Evolutionary conservation across 164 flowering plant genomes (phyloP), one percentile per base, ranked within the genome.

Genomic region (Sedum album): DNA sequence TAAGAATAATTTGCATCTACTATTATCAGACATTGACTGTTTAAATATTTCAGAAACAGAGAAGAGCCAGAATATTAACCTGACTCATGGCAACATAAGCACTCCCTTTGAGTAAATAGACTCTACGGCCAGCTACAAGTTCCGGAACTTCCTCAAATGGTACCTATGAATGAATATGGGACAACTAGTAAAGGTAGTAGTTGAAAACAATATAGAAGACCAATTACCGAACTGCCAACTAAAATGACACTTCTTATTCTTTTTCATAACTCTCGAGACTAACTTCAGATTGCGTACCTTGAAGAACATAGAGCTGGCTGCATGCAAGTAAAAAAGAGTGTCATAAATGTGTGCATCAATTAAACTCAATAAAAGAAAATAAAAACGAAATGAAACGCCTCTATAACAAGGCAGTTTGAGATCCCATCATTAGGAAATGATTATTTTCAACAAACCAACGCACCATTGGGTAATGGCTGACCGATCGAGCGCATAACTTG

Each of bases 91-190:
- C 89, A 66, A 90, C 89, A 85, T 86, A 94, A 23, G 97, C 95
- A 83, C 77, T 36, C 49, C 96, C 98, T 71, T 85, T 87, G 14
- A 68, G 79, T 31, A 91, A 66, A 74, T 69, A 87, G 18, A 94
- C 97, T 79, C 75, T 79, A 17, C 97, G 95, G 38, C 82, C 74
- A 62, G 90, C 90, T 68, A 91, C 91, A 69, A 91, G 92, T 60
- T 94, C 97, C 69, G 98, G 91, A 70, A 91, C 98, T 80, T 89
- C 91, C 81, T 94, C 95, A 82, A 88, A 94, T 39, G 97, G 95
- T 31, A 91, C 97, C 97, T 93, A 81, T 81, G 44, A 6, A 66
- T 53, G 73, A 30, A 64, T 36, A 35, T 33, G 28, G 65, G n/a
- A 44, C 66, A 65, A 25, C 35, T 20, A 9, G 8, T 23, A 23